Evolutionary conservation across 805 yeast genomes (phyloP), one percentile per base, ranked within the genome.

Genomic region (Zygoascus tannicola): DNA sequence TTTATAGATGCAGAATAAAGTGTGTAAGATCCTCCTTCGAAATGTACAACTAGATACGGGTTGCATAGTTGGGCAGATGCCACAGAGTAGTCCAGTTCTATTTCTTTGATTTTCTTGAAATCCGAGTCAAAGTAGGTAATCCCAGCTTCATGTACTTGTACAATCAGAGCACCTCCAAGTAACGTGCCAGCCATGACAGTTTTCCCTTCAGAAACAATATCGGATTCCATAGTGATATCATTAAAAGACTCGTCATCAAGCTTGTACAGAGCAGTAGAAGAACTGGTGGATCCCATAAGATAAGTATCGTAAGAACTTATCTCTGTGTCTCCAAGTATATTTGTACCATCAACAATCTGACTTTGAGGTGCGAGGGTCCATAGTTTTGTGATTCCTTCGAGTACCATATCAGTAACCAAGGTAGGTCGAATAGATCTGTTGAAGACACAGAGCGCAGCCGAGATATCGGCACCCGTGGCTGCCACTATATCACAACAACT

Each of bases 71-170:
- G 60, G 2, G 57, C 48, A 20, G 36, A 38, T 38, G 35, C 41
- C 35, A 39, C 49, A 45, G 26, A 18, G 10, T 35, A 32, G n/a
- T 45, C 49, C 8, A 43, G 30, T 16, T 46, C 44, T 16, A 47
- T 36, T 8, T 35, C 32, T 19, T 34, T 35, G 12, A 35, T 32
- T 45, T 38, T 36, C 32, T 33, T 18, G 37, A 50, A 43, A 4
- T 42, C 48, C 3, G 53, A 43, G 34, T 53, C 52, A 59, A 77
- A 85, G 2, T 85, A 57, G 23, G 73, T 69, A 23, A 86, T 70
- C 42, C 76, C 78, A 32, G 75, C 73, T 0, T 82, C 75, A 1
- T 92, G 80, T 1, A 85, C 76, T 58, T 87, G 96, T 15, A 86
- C 73, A 32, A 85, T 76, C 52, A 76, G 71, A 32, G 75, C 71